A percentile compares a stretch with the other conserved stretches of the same genome.
Evolutionary conservation across 306 rosid genomes (phyloP).

Genomic region (Prunus padus): DNA sequence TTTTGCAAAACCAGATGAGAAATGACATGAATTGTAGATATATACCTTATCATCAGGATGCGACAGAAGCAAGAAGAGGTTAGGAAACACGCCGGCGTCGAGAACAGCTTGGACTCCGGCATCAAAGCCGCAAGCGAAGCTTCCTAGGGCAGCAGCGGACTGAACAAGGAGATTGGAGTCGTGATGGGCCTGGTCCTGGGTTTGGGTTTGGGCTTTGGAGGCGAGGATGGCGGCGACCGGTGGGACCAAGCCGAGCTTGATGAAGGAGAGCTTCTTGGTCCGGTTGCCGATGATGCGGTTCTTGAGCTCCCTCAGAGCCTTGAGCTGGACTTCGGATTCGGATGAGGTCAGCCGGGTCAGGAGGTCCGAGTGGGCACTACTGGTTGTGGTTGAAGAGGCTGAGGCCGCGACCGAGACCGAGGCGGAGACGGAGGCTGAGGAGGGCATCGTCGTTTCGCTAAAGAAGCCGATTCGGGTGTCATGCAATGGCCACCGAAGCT

Average conservation of each 20-base stretch:
- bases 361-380: slow-evolving; percentile 53
- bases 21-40: slow-evolving; percentile 6
- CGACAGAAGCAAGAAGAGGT: slow-evolving; percentile 60
- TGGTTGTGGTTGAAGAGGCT: slow-evolving; percentile 10
- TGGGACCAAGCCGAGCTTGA: slow-evolving; percentile 84
- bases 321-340: slow-evolving; percentile 62
- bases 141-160: slow-evolving; percentile 83
- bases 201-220: slow-evolving; percentile 21
- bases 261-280: slow-evolving; percentile 81
- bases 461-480: slow-evolving; percentile 39
- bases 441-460: slow-evolving; percentile 47
- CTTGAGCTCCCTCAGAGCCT: slow-evolving; percentile 83
- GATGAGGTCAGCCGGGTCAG: slow-evolving; percentile 59
- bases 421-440: slow-evolving; percentile 29
- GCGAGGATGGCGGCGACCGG: slow-evolving; percentile 59
- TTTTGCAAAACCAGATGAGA: not conserved
- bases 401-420: not conserved
- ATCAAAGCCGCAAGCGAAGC: slow-evolving; percentile 89
- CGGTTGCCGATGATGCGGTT: slow-evolving; percentile 94
- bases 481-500: slow-evolving; percentile 32
- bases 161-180: slow-evolving; percentile 69
- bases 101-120: slow-evolving; percentile 85
- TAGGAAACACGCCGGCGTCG: slow-evolving; percentile 70
- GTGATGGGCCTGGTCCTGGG: slow-evolving; percentile 32
- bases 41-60: slow-evolving; percentile 74